Evolutionary conservation across 2,329 filamentous ascomycete genomes (phyloP), one percentile per base, ranked within the genome.

Genomic region (Trichoderma gracile): DNA sequence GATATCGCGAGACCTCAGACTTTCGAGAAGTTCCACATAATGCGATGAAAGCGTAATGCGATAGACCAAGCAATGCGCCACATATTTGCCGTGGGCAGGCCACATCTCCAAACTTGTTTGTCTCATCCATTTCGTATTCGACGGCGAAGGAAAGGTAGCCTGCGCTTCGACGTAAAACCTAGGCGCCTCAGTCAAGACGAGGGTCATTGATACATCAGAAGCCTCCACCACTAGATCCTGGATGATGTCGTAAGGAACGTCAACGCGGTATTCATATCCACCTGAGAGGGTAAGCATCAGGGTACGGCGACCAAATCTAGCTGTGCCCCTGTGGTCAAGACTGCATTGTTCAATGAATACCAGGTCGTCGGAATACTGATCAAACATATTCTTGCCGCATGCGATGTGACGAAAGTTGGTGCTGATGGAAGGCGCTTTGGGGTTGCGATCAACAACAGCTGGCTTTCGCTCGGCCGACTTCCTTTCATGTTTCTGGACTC

Each of bases 111-210:
- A 66, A 0, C 70, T 67, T 4, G 67, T 68, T 10, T 76, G 65
- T 12, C 79, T 75, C 19, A 69, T 70, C 73, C 69, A 73, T 38
- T 66, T 65, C 10, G 43, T 17, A 30, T 27, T 27, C 25, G 15
- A 30, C 21, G 43, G 12, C 17, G 40, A 3, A 2, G n/a, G n/a
- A 12, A n/a, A 10, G 10, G 17, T 21, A 4, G 45, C 12, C 2
- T 3, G 3, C 15, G 6, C 42, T 38, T 42, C 65, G 19, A 71
- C 68, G 59, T 84, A 85, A 58, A 85, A 81, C 1, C 77, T 77
- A 0, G 85, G 85, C 1, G 84, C 78, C 33, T 82, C 79, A 21
- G 71, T 76, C 9, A 89, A 78, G 0, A 84, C 82, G 3, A 88
- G 68, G 0, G 80, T 82, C 17, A 86, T 70, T 0, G 77, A 74